These are phyloP conservation scores for Dioszegia aurantiaca DNA, from an alignment of 768 basidiomycete genomes.

Conservation along the genomic window DNA sequence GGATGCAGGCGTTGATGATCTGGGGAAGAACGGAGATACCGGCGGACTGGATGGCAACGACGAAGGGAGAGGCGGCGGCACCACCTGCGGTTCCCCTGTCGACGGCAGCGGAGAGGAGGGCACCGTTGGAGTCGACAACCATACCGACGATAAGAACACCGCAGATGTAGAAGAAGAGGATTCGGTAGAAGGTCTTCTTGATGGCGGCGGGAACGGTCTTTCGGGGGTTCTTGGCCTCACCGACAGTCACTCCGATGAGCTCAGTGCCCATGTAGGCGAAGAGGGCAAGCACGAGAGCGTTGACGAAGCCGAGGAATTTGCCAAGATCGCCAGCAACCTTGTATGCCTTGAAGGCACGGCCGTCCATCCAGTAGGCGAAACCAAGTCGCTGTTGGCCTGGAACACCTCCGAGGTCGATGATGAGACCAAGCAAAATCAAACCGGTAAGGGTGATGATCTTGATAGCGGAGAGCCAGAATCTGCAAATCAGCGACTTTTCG, in stretches of 20 bases:
- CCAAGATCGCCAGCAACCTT: slow-evolving; percentile 30
- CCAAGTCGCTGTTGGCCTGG: slow-evolving; percentile 60
- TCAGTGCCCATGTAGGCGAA: slow-evolving; percentile 42
- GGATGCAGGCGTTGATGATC: slow-evolving; percentile 52
- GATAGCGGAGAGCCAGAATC: slow-evolving; percentile 43
- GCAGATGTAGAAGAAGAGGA: slow-evolving; percentile 74
- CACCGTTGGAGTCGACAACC: slow-evolving; percentile 70
- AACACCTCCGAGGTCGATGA: slow-evolving; percentile 61
- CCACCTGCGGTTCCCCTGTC: slow-evolving; percentile 35
- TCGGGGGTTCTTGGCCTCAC: slow-evolving; percentile 40
- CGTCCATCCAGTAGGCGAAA: slow-evolving; percentile 52
- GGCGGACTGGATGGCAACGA: slow-evolving; percentile 45
- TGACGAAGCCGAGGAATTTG: slow-evolving; percentile 41
- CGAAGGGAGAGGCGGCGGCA: slow-evolving; percentile 46
- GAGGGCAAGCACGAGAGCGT: slow-evolving; percentile 34
- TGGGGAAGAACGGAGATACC: slow-evolving; percentile 48
- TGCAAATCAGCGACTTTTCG: slow-evolving; percentile 14
- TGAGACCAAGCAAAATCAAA: slow-evolving; percentile 48
- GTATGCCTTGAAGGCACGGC: slow-evolving; percentile 34
- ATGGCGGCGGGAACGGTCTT: slow-evolving; percentile 45
- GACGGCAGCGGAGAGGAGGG: slow-evolving; percentile 32
- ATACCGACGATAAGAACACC: slow-evolving; percentile 69
- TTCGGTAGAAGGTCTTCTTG: slow-evolving; percentile 56
- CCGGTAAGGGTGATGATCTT: slow-evolving; percentile 51
- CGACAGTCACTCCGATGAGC: slow-evolving; percentile 38